Evolutionary conservation across 2,329 filamentous ascomycete genomes (phyloP).

Genomic region (Penicillium nordicum): DNA sequence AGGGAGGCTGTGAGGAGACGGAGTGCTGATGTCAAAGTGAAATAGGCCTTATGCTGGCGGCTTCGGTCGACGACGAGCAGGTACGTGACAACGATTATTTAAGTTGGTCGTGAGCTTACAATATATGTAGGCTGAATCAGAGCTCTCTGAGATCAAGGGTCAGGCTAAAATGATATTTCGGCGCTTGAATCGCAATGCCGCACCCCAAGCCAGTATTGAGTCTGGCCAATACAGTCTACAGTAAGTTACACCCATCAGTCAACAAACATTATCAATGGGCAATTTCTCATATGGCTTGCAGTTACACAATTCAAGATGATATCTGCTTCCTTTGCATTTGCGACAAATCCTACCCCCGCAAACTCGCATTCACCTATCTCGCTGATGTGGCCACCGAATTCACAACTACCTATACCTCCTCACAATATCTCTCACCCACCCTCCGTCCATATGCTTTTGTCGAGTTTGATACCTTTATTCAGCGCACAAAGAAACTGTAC

Average conservation of each 20-base stretch:
- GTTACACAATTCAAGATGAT: constrained; percentile 79
- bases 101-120: constrained; percentile 1
- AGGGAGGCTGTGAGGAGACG: not conserved
- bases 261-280: not conserved
- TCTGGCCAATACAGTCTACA: constrained; percentile 79
- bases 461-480: constrained; percentile 97
- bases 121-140: constrained; percentile 58
- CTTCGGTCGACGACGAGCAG: constrained; percentile 88
- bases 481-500: constrained; percentile 88
- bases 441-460: constrained; percentile 94
- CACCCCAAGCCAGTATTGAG: constrained; percentile 89
- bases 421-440: constrained; percentile 68
- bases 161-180: constrained; percentile 90
- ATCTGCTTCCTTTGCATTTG: constrained; percentile 92
- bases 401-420: constrained; percentile 71
- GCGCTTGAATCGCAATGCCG: constrained; percentile 81
- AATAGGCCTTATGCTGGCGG: constrained; percentile 86
- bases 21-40: constrained; percentile 24
- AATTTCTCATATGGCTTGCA: constrained; percentile 34
- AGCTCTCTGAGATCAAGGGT: constrained; percentile 81
- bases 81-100: constrained; percentile 41
- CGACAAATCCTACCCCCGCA: constrained; percentile 90
- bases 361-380: constrained; percentile 97
- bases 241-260: constrained; percentile 49
- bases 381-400: constrained; percentile 90